Evolutionary conservation across 371 early-diverging fungal species (phyloP), one percentile per base, ranked within the genome.

Genomic region (Fennellomyces sp.): DNA sequence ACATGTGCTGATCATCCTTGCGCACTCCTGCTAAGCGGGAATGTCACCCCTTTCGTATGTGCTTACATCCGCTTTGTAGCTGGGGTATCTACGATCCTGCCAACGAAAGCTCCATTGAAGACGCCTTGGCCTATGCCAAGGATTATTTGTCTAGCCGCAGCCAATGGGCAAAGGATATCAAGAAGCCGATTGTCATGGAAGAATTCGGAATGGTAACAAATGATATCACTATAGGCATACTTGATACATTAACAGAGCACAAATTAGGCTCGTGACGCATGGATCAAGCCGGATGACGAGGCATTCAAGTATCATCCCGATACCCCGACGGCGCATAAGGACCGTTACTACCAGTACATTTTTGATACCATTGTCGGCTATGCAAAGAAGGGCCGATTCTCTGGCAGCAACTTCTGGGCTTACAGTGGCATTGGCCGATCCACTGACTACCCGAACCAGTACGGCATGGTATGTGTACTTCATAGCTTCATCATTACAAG

Each of bases 121-220:
- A 80, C 62, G 56, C 64, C 21, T 54, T 53, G 13, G 41, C 58
- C 7, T 83, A 70, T 61, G 69, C 66, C 11, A 29, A 48, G n/a
- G 59, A 61, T 5, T 75, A 61, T 30, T 52, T 82, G 13, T 23
- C 58, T 2, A 66, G 65, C 15, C 60, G 70, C 21, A 54, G 66
- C 15, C 56, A 70, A 33, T 85, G 86, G 84, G 66, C 82, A 1
- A 33, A 31, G 1, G 54, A 47, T 3, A 39, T 86, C 19, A 48
- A 66, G 0, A 86, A 86, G 56, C 86, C 86, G 0, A 60, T 86
- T 12, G 59, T 84, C 2, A 36, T 86, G 38, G 86, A 80, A 64
- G 86, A 86, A 62, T 86, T 78, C 66, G 86, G 86, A 29, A 70
- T 82, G 70, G 61, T 60, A 60, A 23, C 23, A 31, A 33, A 47